Percentiles rank a stretch among this genome's conserved stretches.
These are phyloP conservation scores for Rhodocollybia butyracea DNA, from an alignment of 768 basidiomycete genomes.

Conservation along the genomic window DNA sequence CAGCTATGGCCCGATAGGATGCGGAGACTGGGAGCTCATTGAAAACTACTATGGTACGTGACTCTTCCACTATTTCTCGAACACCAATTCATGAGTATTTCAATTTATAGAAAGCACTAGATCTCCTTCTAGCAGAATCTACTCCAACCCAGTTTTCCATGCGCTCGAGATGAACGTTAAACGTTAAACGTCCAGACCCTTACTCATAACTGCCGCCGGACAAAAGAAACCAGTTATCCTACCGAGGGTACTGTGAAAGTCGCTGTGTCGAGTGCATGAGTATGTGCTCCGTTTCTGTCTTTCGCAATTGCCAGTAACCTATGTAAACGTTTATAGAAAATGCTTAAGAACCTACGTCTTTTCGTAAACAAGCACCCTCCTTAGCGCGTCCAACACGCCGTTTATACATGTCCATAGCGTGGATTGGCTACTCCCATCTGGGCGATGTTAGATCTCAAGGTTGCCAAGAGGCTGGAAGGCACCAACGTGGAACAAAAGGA, in stretches of 20 bases:
- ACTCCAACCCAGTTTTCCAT: conserved; percentile 59
- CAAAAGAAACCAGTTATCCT: conserved; percentile 46
- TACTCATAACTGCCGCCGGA: conserved; percentile 38
- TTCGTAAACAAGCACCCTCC: conserved; percentile 61
- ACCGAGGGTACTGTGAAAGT: conserved; percentile 25
- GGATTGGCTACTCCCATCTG: too few relatives aligned
- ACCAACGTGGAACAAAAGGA: too few relatives aligned
- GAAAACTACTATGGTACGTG: conserved; percentile 42
- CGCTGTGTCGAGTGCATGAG: conserved; percentile 42
- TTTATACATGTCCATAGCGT: too few relatives aligned
- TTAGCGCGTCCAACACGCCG: too few relatives aligned
- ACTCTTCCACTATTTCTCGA: not conserved
- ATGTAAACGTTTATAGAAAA: conserved; percentile 24
- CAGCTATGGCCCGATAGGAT: conserved; percentile 53
- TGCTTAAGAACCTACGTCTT: conserved; percentile 38
- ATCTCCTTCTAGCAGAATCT: conserved; percentile 45
- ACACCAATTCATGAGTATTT: not conserved
- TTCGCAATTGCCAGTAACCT: not conserved
- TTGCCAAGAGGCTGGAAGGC: too few relatives aligned
- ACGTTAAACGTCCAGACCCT: conserved; percentile 53
- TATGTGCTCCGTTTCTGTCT: too few relatives aligned
- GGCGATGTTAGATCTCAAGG: too few relatives aligned
- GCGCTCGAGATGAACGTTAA: conserved; percentile 61
- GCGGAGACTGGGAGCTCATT: conserved; percentile 55
- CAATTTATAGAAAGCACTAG: conserved; percentile 33